A percentile compares a stretch with the other conserved stretches of the same genome.
Conservation (phyloP, 345 rosid species). For the Ceriops zippeliana region DNA sequence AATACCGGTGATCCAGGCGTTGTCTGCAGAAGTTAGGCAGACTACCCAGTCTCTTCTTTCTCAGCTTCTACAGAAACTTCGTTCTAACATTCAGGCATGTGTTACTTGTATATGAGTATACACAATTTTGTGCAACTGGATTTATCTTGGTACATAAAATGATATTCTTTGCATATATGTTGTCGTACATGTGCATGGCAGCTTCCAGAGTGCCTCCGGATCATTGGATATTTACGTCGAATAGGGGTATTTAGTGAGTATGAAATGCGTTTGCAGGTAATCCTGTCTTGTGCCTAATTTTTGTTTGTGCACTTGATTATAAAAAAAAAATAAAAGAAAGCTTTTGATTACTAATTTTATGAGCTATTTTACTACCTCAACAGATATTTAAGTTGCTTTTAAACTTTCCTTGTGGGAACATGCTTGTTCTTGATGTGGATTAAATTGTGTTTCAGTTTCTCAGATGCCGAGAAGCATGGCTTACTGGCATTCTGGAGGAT, state of each 20-base stretch:
- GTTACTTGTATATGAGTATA: constrained; percentile 11
- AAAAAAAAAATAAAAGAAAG: background rate
- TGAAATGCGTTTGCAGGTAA: constrained; percentile 94
- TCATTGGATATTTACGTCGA: constrained; percentile 91
- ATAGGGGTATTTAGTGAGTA: constrained; percentile 90
- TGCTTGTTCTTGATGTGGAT: constrained; percentile 21
- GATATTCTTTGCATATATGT: constrained; percentile 14
- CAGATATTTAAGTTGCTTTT: constrained; percentile 13
- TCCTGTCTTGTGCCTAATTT: constrained; percentile 1
- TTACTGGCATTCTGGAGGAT: constrained; percentile 94
- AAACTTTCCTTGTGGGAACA: background rate
- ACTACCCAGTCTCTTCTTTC: constrained; percentile 93
- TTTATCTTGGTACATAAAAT: constrained; percentile 1
- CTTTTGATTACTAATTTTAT: background rate
- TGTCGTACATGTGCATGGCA: constrained; percentile 31
- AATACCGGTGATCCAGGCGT: constrained; percentile 83
- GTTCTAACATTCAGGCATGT: constrained; percentile 86
- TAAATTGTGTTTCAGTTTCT: constrained; percentile 60
- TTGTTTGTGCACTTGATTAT: background rate
- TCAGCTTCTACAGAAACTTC: constrained; percentile 87
- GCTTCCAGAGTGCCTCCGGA: constrained; percentile 94
- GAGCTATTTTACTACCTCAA: background rate
- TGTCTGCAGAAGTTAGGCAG: constrained; percentile 82
- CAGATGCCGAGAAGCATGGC: constrained; percentile 98
- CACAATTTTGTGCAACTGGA: background rate